Conservation (phyloP, 352 stramenopile genomes). For the Phytopythium cucurbitacearum region DNA sequence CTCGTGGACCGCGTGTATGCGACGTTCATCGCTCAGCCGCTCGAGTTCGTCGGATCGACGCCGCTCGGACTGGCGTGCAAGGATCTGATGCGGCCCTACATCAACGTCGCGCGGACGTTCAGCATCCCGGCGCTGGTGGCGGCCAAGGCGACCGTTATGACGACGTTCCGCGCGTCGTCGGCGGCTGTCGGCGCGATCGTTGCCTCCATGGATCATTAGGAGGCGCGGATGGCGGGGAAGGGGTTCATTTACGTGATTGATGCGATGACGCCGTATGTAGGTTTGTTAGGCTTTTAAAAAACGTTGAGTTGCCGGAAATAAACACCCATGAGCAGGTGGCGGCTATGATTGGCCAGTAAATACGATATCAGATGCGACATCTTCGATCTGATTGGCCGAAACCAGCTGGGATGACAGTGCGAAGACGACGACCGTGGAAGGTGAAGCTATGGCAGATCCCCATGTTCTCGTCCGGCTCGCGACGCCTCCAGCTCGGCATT, state of each 20-base stretch:
- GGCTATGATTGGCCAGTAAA: too few species aligned
- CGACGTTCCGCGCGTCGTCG: conserved; percentile 61
- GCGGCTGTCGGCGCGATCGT: conserved; percentile 67
- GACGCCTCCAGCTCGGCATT: too few species aligned
- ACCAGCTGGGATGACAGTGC: too few species aligned
- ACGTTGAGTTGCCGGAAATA: too few species aligned
- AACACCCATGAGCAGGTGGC: too few species aligned
- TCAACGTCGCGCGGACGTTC: conserved; percentile 66
- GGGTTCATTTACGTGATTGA: too few species aligned
- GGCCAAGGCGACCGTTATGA: conserved; percentile 60
- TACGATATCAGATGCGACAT: too few species aligned
- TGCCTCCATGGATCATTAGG: conserved; percentile 52
- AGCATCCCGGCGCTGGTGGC: conserved; percentile 64
- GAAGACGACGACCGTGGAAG: too few species aligned
- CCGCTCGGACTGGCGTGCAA: conserved; percentile 53
- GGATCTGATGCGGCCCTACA: conserved; percentile 55
- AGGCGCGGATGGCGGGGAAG: background rate
- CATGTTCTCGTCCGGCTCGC: too few species aligned
- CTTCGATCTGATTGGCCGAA: too few species aligned
- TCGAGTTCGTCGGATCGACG: conserved; percentile 66
- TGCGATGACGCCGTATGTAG: background rate
- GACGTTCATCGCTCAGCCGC: conserved; percentile 53
- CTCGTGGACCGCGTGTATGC: conserved; percentile 70
- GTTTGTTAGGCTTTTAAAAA: background rate
- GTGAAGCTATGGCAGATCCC: too few species aligned